These are phyloP conservation scores for Podila clonocystis DNA, from an alignment of 192 early-diverging fungal species.

Conservation along the genomic window DNA sequence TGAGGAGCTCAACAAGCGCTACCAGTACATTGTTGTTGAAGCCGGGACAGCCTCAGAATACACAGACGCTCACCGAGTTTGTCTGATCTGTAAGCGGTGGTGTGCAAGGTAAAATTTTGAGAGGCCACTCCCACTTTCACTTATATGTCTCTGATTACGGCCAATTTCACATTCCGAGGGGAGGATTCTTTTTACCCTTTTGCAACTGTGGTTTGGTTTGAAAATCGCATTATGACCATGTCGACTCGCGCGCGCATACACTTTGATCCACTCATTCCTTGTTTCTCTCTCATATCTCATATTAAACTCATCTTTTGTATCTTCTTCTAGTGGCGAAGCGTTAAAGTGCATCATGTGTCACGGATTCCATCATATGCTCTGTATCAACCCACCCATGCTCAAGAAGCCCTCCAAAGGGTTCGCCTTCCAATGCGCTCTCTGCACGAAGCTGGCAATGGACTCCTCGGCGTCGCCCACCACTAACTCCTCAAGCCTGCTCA, in stretches of 20 bases:
- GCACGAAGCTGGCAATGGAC: conserved; percentile 56
- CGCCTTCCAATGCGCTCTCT: conserved; percentile 86
- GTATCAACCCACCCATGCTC: conserved; percentile 80
- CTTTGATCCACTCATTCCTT: no score
- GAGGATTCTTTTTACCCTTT: not conserved
- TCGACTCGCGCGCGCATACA: no score
- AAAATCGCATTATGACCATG: no score
- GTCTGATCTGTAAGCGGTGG: conserved; percentile 77
- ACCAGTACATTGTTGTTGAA: conserved; percentile 90
- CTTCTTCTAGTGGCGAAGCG: conserved; percentile 59
- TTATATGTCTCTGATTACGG: not conserved
- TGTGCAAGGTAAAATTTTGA: conserved; percentile 61
- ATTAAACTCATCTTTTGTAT: not conserved
- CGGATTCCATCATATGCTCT: conserved; percentile 83
- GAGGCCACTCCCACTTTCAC: conserved; percentile 8
- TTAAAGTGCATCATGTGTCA: conserved; percentile 84
- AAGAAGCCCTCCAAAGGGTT: conserved; percentile 87
- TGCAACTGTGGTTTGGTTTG: not conserved
- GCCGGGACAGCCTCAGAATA: conserved; percentile 81
- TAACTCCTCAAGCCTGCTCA: conserved; percentile 2
- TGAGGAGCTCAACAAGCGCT: conserved; percentile 69
- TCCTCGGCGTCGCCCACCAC: conserved; percentile 13
- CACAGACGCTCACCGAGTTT: conserved; percentile 74
- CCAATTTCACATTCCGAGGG: no score
- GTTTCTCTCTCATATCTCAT: not conserved